Conservation (phyloP, 2,329 filamentous ascomycete species). For the Catunica adiposa region DNA sequence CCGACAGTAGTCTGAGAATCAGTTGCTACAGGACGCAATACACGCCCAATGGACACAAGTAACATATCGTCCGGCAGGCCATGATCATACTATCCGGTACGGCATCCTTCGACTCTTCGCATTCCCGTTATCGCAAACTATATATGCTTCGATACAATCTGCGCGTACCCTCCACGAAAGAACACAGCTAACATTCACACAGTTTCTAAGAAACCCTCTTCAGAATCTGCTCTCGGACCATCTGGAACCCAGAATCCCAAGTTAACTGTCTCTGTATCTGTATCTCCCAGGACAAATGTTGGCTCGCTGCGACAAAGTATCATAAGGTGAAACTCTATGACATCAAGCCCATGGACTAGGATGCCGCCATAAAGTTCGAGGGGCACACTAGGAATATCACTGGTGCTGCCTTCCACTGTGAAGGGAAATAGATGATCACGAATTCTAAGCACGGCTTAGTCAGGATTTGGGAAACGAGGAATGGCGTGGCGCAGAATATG, state of each 20-base stretch:
- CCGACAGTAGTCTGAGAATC: no score
- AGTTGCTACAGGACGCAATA: background rate
- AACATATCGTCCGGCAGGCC: constrained; percentile 30
- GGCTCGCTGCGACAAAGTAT: constrained; percentile 64
- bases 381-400: constrained; percentile 94
- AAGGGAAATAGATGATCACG: constrained; percentile 99
- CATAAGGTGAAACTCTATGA: constrained; percentile 94
- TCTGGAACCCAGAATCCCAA: constrained; percentile 94
- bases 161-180: constrained; percentile 1
- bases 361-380: constrained; percentile 82
- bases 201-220: constrained; percentile 98
- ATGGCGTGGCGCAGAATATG: constrained; percentile 73
- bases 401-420: constrained; percentile 92
- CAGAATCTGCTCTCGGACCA: constrained; percentile 93
- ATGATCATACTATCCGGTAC: constrained; percentile 47
- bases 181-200: constrained; percentile 10
- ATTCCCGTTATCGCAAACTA: background rate
- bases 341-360: constrained; percentile 95
- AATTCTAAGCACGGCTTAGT: constrained; percentile 92
- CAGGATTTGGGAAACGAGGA: constrained; percentile 91
- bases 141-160: constrained; percentile 11
- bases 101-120: background rate
- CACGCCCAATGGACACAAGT: background rate
- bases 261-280: constrained; percentile 97
- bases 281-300: constrained; percentile 96